Evolutionary conservation across 306 rosid species (phyloP).

Genomic region (Herpetospermum pedunculosum): DNA sequence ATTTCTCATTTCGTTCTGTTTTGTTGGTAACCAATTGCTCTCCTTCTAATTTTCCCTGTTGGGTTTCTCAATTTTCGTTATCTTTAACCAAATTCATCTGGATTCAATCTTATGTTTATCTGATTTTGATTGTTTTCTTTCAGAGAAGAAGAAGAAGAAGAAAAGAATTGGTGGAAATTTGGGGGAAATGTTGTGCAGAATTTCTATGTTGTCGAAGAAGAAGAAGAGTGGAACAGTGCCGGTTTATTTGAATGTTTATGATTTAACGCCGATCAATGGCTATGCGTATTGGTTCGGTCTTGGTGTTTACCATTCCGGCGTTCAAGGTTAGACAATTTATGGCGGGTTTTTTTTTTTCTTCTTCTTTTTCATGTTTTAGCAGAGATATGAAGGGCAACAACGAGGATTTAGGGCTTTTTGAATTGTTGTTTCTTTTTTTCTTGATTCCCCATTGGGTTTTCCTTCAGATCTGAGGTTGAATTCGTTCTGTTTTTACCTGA

Average conservation of each 20-base stretch:
- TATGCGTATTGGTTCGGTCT: slow-evolving; percentile 96
- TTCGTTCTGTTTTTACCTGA: not conserved
- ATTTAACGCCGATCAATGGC: slow-evolving; percentile 81
- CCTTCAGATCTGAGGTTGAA: slow-evolving; percentile 20
- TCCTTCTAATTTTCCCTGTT: not conserved
- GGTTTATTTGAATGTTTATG: slow-evolving; percentile 81
- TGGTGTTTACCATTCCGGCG: slow-evolving; percentile 92
- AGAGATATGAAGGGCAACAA: not conserved
- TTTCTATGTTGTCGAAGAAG: slow-evolving; percentile 42
- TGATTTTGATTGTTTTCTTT: not conserved
- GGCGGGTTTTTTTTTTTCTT: not conserved
- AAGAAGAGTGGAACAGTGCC: slow-evolving; percentile 63
- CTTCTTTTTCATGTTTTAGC: not conserved
- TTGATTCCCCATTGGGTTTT: not conserved
- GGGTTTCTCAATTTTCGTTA: not conserved
- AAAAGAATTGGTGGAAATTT: not conserved
- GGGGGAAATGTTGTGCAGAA: slow-evolving; percentile 43
- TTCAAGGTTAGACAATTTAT: slow-evolving; percentile 44
- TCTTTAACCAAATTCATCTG: not conserved
- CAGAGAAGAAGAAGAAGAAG: not conserved
- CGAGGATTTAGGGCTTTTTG: not conserved
- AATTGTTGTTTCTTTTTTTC: not conserved
- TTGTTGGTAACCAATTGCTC: not conserved
- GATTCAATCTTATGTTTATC: not conserved
- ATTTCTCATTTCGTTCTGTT: not conserved